These are phyloP conservation scores for Penicillium fuscoglaucum DNA, from an alignment of 2,329 filamentous ascomycete genomes.

Conservation along the genomic window DNA sequence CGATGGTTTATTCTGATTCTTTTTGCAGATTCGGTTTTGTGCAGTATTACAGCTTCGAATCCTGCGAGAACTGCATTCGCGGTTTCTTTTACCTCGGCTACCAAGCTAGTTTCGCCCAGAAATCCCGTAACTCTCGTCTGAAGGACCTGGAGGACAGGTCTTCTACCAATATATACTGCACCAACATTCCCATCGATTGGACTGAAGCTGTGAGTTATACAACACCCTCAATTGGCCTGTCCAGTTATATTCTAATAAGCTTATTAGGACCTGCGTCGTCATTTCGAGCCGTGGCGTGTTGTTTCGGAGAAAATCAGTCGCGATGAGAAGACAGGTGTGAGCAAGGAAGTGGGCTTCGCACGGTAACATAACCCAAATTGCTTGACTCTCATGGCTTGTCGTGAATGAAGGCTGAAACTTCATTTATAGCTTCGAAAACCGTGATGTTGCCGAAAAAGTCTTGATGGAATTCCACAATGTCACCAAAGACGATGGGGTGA, in stretches of 20 bases:
- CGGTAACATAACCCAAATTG: constrained; percentile 57
- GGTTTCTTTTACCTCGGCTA: constrained; percentile 94
- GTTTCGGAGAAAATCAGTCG: constrained; percentile 94
- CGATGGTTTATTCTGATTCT: constrained; percentile 26
- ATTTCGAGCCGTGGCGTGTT: constrained; percentile 60
- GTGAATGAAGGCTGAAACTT: constrained; percentile 14
- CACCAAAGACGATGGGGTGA: constrained; percentile 74
- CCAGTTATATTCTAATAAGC: constrained; percentile 53
- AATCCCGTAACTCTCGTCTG: constrained; percentile 96
- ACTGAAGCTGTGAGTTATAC: constrained; percentile 73
- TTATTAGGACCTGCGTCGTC: constrained; percentile 70
- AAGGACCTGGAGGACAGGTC: constrained; percentile 88
- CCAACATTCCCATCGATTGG: constrained; percentile 88
- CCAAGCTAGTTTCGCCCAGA: constrained; percentile 96
- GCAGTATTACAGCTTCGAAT: constrained; percentile 82
- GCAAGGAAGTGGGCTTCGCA: constrained; percentile 95
- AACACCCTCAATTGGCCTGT: neutral
- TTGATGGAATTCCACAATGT: constrained; percentile 83
- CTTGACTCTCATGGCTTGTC: constrained; percentile 5
- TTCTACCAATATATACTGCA: constrained; percentile 97
- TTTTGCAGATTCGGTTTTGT: constrained; percentile 85
- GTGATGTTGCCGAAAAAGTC: constrained; percentile 86
- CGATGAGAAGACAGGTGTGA: constrained; percentile 80
- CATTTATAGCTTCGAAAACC: constrained; percentile 73
- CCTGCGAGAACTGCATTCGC: constrained; percentile 94